Percentiles rank a stretch among this genome's conserved stretches.
These are phyloP conservation scores for Brassica incana DNA, from an alignment of 345 rosid genomes.

Conservation along the genomic window DNA sequence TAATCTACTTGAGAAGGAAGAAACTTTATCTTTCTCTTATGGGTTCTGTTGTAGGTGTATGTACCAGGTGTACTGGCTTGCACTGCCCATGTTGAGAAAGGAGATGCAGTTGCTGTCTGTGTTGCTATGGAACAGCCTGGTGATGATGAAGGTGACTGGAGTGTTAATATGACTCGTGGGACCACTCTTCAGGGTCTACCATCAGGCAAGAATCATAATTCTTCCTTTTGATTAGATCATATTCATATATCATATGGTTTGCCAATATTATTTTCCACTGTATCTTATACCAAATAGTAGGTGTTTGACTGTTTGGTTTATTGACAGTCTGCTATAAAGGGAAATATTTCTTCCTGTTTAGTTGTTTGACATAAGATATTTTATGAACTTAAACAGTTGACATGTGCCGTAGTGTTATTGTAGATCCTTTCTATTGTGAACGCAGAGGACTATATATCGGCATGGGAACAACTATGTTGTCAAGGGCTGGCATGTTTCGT, in stretches of 20 bases:
- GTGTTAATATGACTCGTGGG: constrained; percentile 82
- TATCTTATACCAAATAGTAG: not conserved
- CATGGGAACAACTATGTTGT: constrained; percentile 82
- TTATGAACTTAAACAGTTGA: constrained; percentile 16
- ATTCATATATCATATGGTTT: not conserved
- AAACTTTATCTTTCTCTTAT: constrained; percentile 10
- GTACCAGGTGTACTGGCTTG: constrained; percentile 98
- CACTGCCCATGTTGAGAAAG: constrained; percentile 94
- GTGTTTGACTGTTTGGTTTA: not conserved
- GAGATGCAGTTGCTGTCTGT: constrained; percentile 91
- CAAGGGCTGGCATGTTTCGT: constrained; percentile 95
- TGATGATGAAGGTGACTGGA: constrained; percentile 70
- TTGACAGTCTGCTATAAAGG: not conserved
- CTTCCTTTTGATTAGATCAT: not conserved
- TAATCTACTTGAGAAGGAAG: not conserved
- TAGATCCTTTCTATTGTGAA: constrained; percentile 78
- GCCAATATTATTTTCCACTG: no score
- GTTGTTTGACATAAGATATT: not conserved
- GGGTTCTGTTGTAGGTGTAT: constrained; percentile 60
- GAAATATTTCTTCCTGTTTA: not conserved
- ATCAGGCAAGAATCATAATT: constrained; percentile 55
- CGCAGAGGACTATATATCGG: constrained; percentile 86
- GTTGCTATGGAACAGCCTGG: constrained; percentile 80
- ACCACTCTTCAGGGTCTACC: constrained; percentile 78
- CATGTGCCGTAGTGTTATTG: constrained; percentile 37